Conservation (phyloP, 441 rosid species). For the Cnidoscolus chayamansa region DNA sequence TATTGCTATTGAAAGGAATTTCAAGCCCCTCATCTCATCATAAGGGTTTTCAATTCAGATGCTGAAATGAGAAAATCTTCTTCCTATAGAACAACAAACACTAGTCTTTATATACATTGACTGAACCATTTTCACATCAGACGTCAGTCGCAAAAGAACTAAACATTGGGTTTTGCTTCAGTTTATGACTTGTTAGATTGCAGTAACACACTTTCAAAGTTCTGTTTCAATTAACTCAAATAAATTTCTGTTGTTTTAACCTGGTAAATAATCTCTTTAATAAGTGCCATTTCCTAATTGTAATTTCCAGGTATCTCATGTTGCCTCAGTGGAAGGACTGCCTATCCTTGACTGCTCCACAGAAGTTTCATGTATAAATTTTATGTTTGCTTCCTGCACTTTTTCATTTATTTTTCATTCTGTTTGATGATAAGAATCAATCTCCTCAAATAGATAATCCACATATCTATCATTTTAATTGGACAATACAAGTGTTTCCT, state of each 20-base stretch:
- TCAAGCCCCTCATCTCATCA: slow-evolving; percentile 55
- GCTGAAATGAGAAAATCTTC: slow-evolving; percentile 50
- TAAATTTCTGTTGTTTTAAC: not conserved
- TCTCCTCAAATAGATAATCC: not conserved
- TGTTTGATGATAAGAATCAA: slow-evolving; percentile 7
- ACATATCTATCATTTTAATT: not conserved
- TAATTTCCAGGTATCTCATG: slow-evolving; percentile 64
- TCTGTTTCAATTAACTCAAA: not conserved
- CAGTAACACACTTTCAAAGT: not conserved
- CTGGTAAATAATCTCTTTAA: slow-evolving; percentile 9
- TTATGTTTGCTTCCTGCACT: slow-evolving; percentile 8
- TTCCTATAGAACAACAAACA: slow-evolving; percentile 43
- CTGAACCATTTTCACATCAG: not conserved
- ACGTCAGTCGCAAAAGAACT: not conserved
- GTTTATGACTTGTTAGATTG: not conserved
- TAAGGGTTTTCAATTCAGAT: slow-evolving; percentile 48
- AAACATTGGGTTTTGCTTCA: not conserved
- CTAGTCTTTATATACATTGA: slow-evolving; percentile 10
- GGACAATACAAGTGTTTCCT: not conserved
- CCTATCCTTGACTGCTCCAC: slow-evolving; percentile 61
- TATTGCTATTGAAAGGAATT: slow-evolving; percentile 34
- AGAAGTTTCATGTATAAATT: slow-evolving; percentile 56
- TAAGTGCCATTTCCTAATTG: slow-evolving; percentile 15
- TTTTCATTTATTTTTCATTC: not conserved
- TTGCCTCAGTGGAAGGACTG: slow-evolving; percentile 66